Evolutionary conservation across 176 grass and related monocot genomes (phyloP).

Genomic region (Puccinellia tenuiflora): DNA sequence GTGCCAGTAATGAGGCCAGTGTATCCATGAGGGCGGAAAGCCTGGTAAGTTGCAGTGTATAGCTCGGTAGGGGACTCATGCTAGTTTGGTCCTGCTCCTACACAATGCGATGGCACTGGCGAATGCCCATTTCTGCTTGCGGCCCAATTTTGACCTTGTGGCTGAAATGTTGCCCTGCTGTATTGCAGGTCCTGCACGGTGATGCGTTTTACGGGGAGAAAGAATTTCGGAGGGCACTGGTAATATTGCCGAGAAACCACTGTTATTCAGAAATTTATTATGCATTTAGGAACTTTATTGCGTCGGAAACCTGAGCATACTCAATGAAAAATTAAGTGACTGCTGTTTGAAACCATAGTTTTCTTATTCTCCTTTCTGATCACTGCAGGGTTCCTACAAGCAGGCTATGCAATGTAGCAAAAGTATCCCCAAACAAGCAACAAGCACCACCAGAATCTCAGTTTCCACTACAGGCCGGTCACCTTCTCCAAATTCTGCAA

Average conservation of each 20-base stretch:
- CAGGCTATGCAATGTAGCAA: constrained; percentile 81
- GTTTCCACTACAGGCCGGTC: constrained; percentile 54
- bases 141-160: not conserved
- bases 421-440: constrained; percentile 63
- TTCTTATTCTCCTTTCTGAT: constrained; percentile 13
- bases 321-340: not conserved
- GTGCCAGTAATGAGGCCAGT: constrained; percentile 42
- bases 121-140: not conserved
- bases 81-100: not conserved
- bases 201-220: constrained; percentile 90
- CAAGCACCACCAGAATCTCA: constrained; percentile 57
- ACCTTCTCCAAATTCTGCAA: constrained; percentile 80
- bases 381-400: constrained; percentile 67
- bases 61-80: not conserved
- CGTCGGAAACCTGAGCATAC: not conserved
- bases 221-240: constrained; percentile 85
- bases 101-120: too few relatives aligned
- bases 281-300: not conserved
- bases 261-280: not conserved
- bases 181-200: constrained; percentile 68
- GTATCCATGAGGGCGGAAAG: constrained; percentile 58
- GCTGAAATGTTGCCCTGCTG: not conserved
- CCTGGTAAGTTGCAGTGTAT: constrained; percentile 45
- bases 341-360: not conserved
- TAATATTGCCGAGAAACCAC: constrained; percentile 21